A percentile compares a stretch with the other conserved stretches of the same genome.
Conservation (phyloP, 805 yeast genomes). For the Ogataea pignaliae region DNA sequence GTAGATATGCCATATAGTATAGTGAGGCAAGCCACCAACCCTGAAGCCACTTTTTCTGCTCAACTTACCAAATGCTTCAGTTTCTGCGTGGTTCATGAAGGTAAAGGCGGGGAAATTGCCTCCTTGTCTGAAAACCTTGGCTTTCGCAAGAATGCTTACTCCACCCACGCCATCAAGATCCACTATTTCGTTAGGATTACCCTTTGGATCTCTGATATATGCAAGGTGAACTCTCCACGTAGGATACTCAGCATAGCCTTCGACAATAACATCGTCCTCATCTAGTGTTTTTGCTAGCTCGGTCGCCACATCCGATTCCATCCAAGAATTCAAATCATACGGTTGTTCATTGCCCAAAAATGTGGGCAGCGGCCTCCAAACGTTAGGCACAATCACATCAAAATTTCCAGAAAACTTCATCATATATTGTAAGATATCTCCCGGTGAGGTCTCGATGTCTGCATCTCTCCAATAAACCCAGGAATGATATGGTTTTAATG, state of each 20-base stretch:
- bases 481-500: slow-evolving; percentile 77
- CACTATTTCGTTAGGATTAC: slow-evolving; percentile 58
- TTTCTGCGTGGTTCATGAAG: slow-evolving; percentile 80
- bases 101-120: slow-evolving; percentile 84
- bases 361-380: slow-evolving; percentile 95
- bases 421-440: slow-evolving; percentile 65
- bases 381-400: slow-evolving; percentile 81
- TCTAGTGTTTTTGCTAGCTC: slow-evolving; percentile 58
- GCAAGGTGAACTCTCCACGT: slow-evolving; percentile 84
- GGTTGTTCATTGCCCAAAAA: slow-evolving; percentile 91
- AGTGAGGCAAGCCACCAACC: slow-evolving; percentile 88
- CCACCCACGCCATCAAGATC: slow-evolving; percentile 86
- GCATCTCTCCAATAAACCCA: slow-evolving; percentile 94
- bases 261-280: slow-evolving; percentile 84
- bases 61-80: slow-evolving; percentile 85
- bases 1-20: slow-evolving; percentile 85
- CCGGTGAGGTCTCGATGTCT: slow-evolving; percentile 80
- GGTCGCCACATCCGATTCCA: slow-evolving; percentile 76
- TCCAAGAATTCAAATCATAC: slow-evolving; percentile 95
- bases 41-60: slow-evolving; percentile 71
- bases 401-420: slow-evolving; percentile 55
- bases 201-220: slow-evolving; percentile 57
- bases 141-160: slow-evolving; percentile 73
- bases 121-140: slow-evolving; percentile 70
- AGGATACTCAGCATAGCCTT: slow-evolving; percentile 83